These are phyloP conservation scores for Fusarium burgessii DNA, from an alignment of 2,329 filamentous ascomycete species.

Conservation along the genomic window DNA sequence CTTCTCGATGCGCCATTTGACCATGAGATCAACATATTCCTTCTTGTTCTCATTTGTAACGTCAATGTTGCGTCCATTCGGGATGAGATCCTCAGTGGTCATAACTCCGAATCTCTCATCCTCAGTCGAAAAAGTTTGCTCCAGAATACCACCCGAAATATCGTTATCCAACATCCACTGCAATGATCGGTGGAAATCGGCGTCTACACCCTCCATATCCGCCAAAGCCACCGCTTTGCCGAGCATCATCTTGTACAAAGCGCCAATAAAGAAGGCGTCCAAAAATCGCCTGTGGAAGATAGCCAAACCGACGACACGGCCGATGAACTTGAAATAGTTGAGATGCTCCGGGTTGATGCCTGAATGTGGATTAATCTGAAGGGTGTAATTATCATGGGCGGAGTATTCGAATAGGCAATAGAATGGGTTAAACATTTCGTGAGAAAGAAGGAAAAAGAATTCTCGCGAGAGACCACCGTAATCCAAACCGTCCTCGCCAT, in stretches of 20 bases:
- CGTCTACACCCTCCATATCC: conserved; percentile 99
- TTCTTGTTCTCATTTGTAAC: conserved; percentile 99
- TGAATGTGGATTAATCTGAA: conserved; percentile 99
- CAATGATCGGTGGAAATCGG: conserved; percentile 95
- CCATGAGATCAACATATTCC: conserved; percentile 98
- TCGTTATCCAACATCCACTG: conserved; percentile 99
- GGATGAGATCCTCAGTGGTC: conserved; percentile 93
- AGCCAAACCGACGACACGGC: conserved; percentile 93
- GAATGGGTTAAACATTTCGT: conserved; percentile 99
- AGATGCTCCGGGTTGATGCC: conserved; percentile 99
- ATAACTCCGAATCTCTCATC: conserved; percentile 97
- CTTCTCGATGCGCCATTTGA: conserved; percentile 99
- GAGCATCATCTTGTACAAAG: conserved; percentile 99
- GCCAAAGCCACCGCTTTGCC: conserved; percentile 90
- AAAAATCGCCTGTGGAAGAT: conserved; percentile 99
- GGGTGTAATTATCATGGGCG: conserved; percentile 99
- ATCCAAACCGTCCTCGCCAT: conserved; percentile 96
- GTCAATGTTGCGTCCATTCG: conserved; percentile 88
- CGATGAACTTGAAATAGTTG: conserved; percentile 99
- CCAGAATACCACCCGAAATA: conserved; percentile 89
- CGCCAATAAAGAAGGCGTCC: conserved; percentile 98
- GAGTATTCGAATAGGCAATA: conserved; percentile 99
- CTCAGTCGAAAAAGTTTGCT: conserved; percentile 96
- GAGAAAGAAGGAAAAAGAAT: conserved; percentile 98
- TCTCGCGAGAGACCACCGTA: conserved; percentile 98